These are phyloP conservation scores for Boletus rubescentipes DNA, from an alignment of 768 basidiomycete species.

Conservation along the genomic window DNA sequence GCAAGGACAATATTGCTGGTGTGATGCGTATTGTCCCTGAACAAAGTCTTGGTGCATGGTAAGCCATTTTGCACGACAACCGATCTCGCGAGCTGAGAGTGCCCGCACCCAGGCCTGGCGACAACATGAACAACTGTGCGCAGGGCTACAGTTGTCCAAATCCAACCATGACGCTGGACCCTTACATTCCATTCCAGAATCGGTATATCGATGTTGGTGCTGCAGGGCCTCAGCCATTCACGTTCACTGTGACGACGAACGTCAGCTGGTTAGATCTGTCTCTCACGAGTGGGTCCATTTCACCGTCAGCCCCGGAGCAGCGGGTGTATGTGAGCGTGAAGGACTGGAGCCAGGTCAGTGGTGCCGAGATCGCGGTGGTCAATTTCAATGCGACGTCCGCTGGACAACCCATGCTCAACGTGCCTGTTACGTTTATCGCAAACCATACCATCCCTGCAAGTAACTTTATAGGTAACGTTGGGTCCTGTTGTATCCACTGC, in stretches of 20 bases:
- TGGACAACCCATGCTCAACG: background rate
- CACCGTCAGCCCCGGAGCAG: background rate
- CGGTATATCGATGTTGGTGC: background rate
- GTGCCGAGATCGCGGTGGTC: background rate
- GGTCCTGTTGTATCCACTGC: background rate
- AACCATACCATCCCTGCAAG: conserved; percentile 21
- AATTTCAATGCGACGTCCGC: background rate
- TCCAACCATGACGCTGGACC: background rate
- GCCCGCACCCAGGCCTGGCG: conserved; percentile 52
- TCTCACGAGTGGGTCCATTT: background rate
- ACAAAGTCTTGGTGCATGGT: conserved; percentile 62
- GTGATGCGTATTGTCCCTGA: conserved; percentile 64
- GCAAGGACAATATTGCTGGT: background rate
- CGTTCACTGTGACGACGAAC: background rate
- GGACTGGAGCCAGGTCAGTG: background rate
- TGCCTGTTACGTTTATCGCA: conserved; percentile 11
- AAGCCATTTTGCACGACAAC: conserved; percentile 4
- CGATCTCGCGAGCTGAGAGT: background rate
- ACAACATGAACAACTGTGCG: conserved; percentile 59
- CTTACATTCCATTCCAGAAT: background rate
- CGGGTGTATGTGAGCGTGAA: background rate
- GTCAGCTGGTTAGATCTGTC: background rate
- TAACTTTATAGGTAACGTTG: background rate
- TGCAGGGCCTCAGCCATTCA: background rate
- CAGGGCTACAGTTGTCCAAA: background rate